phyloP scores from a whole-genome alignment of 2,329 filamentous ascomycete species.

The Madurella fahalii region DNA sequence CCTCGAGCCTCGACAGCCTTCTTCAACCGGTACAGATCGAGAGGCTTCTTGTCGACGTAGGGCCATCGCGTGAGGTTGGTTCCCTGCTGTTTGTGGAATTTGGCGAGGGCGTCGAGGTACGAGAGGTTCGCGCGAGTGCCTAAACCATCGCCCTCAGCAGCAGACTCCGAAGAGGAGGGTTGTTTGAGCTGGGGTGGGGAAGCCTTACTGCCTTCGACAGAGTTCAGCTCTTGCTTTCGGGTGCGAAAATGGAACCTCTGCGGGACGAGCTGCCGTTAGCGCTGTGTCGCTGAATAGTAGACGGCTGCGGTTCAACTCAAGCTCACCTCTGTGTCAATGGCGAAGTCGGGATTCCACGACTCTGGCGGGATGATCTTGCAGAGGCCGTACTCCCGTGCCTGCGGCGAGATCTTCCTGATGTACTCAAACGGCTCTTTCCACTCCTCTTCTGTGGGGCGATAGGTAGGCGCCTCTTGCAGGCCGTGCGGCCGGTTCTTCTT shows the following conservation, averaged over 20 bases:
- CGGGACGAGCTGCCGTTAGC: conserved; percentile 5
- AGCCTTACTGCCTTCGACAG: conserved; percentile 88
- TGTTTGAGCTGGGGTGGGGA: conserved; percentile 3
- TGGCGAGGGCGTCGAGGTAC: conserved; percentile 89
- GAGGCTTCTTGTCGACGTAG: conserved; percentile 93
- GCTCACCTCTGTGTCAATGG: conserved; percentile 93
- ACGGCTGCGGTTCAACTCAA: background rate
- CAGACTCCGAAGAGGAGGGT: conserved; percentile 3
- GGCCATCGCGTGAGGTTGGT: conserved; percentile 91
- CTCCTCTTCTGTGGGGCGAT: conserved; percentile 84
- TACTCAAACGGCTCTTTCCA: conserved; percentile 94
- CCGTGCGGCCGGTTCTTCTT: conserved; percentile 77
- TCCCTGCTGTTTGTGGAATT: conserved; percentile 96
- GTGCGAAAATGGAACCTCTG: conserved; percentile 97
- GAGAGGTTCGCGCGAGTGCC: conserved; percentile 92
- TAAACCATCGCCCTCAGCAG: conserved; percentile 42
- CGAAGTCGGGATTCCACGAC: conserved; percentile 90
- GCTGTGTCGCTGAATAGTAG: background rate
- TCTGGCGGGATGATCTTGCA: conserved; percentile 95
- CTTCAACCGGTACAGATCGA: conserved; percentile 93
- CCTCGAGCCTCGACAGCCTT: conserved; percentile 94
- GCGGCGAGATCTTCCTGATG: conserved; percentile 83
- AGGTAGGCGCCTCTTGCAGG: conserved; percentile 85
- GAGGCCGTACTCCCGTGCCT: conserved; percentile 83
- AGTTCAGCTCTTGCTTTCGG: conserved; percentile 93